These are phyloP conservation scores for Rubia balearica DNA, from an alignment of 305 asterid species.

Conservation along the genomic window DNA sequence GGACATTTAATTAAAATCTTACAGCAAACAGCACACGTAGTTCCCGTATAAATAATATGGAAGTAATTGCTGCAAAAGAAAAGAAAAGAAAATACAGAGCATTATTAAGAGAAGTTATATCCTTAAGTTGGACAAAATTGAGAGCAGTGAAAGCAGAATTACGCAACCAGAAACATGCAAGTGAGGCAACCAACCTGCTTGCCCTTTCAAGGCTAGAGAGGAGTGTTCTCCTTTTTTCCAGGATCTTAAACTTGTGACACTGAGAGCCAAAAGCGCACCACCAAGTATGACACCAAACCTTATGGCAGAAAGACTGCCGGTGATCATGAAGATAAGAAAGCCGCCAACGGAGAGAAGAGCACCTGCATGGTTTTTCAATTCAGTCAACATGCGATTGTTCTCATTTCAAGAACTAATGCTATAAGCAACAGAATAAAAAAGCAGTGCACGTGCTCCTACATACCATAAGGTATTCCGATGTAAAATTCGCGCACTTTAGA, in stretches of 20 bases:
- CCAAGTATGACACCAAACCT: slow-evolving; percentile 91
- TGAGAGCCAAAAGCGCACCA: slow-evolving; percentile 74
- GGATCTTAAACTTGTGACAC: slow-evolving; percentile 73
- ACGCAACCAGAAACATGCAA: not conserved
- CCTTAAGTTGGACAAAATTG: not conserved
- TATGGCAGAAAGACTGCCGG: slow-evolving; percentile 76
- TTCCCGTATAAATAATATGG: slow-evolving; percentile 67
- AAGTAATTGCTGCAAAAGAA: slow-evolving; percentile 65
- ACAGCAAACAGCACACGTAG: slow-evolving; percentile 51
- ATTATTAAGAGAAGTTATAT: not conserved
- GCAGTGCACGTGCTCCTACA: slow-evolving; percentile 4
- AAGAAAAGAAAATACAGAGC: slow-evolving; percentile 13
- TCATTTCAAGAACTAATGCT: not conserved
- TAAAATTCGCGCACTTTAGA: slow-evolving; percentile 78
- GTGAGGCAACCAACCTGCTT: slow-evolving; percentile 46
- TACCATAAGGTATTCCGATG: slow-evolving; percentile 96
- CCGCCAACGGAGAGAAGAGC: slow-evolving; percentile 72
- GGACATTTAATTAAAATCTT: slow-evolving; percentile 15
- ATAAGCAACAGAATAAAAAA: not conserved
- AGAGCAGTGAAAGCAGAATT: not conserved
- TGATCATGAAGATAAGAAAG: slow-evolving; percentile 74
- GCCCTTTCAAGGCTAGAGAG: slow-evolving; percentile 68
- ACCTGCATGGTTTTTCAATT: slow-evolving; percentile 40
- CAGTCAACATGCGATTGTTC: slow-evolving; percentile 10
- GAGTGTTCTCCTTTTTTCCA: slow-evolving; percentile 70